Evolutionary conservation across 2,329 filamentous ascomycete genomes (phyloP).

Genomic region (Penicillium digitatum): DNA sequence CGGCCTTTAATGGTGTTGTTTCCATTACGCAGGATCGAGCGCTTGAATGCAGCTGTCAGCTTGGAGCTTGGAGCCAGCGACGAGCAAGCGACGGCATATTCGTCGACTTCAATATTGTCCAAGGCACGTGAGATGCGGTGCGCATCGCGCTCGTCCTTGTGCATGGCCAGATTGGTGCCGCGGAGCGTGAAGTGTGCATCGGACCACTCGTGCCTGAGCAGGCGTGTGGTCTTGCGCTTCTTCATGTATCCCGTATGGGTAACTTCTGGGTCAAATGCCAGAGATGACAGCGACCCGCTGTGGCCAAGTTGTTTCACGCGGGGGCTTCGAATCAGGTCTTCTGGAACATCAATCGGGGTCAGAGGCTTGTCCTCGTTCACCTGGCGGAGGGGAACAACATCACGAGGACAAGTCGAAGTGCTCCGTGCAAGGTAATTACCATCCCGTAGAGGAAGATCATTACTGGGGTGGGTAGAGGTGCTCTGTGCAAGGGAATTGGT

Average conservation of each 20-base stretch:
- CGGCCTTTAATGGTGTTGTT: conserved; percentile 40
- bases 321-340: not conserved
- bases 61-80: conserved; percentile 71
- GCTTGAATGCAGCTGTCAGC: conserved; percentile 78
- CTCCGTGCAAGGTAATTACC: not conserved
- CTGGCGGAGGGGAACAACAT: not conserved
- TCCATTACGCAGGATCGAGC: conserved; percentile 64
- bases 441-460: not conserved
- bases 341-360: conserved; percentile 1
- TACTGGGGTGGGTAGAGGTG: not conserved
- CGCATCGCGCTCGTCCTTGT: conserved; percentile 25
- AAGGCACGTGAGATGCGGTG: conserved; percentile 23
- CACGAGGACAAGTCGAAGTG: not conserved
- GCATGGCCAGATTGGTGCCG: conserved; percentile 60
- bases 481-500: not conserved
- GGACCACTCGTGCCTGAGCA: not conserved
- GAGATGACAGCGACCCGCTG: not conserved
- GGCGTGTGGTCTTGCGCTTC: not conserved
- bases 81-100: conserved; percentile 54
- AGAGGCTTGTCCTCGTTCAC: not conserved
- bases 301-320: not conserved
- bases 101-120: conserved; percentile 28
- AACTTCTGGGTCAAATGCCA: not conserved
- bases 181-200: conserved; percentile 40
- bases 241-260: not conserved